Conservation (phyloP, 2,329 filamentous ascomycete species). For the Fusarium globosum region DNA sequence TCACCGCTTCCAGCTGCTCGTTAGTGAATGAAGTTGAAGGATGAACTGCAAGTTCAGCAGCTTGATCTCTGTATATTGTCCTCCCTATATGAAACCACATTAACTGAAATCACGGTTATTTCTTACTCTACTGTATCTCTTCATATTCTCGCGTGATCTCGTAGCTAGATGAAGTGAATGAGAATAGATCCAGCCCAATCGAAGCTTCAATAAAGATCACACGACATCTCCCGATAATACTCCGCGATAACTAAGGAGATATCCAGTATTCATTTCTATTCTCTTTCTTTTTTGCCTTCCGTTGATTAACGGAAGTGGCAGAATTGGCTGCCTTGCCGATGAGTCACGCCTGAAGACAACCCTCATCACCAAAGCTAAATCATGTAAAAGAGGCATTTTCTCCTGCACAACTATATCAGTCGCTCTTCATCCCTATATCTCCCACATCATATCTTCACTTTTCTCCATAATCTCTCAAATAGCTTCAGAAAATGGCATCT, state of each 20-base stretch:
- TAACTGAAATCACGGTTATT: fast-evolving
- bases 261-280: fast-evolving
- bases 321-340: neutral
- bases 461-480: fast-evolving
- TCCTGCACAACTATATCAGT: neutral
- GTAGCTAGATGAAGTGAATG: neutral
- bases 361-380: too few species aligned
- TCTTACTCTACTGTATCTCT: fast-evolving
- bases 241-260: neutral
- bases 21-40: neutral
- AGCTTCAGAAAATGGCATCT: constrained; percentile 2
- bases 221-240: fast-evolving
- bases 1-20: fast-evolving
- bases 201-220: neutral
- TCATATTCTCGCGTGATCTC: neutral
- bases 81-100: fast-evolving
- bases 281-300: neutral
- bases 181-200: too few species aligned
- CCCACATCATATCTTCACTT: fast-evolving
- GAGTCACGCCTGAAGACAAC: neutral
- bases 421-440: fast-evolving
- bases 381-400: neutral
- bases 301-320: neutral
- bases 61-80: too few species aligned
- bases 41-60: too few species aligned